These are phyloP conservation scores for Thielaviopsis populi DNA, from an alignment of 2,329 filamentous ascomycete genomes.

Conservation along the genomic window DNA sequence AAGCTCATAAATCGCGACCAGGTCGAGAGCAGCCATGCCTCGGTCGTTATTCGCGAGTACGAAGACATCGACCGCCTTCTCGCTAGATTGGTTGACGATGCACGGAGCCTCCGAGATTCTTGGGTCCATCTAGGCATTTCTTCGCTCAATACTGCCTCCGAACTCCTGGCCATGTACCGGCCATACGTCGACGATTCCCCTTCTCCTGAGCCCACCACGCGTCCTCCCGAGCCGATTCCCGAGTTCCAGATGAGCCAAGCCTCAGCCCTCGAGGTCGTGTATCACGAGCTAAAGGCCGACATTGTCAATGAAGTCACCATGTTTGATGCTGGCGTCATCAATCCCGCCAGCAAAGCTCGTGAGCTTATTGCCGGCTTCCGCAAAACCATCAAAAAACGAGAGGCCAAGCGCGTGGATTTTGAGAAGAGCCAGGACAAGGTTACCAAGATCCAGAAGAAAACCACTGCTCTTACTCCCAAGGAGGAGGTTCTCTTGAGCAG, in stretches of 20 bases:
- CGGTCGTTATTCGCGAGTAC: conserved; percentile 61
- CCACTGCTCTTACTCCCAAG: conserved; percentile 49
- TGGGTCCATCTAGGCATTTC: conserved; percentile 59
- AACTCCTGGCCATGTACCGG: conserved; percentile 60
- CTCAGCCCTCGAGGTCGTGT: conserved; percentile 48
- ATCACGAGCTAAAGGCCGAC: conserved; percentile 55
- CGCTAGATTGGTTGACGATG: conserved; percentile 59
- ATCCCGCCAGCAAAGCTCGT: conserved; percentile 53
- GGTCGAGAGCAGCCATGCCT: conserved; percentile 63
- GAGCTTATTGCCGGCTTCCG: conserved; percentile 55
- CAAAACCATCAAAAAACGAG: conserved; percentile 72
- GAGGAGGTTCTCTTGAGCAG: conserved; percentile 59
- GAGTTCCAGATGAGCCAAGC: conserved; percentile 48
- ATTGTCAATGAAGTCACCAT: conserved; percentile 53
- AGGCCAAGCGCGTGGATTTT: conserved; percentile 68
- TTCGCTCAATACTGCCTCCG: conserved; percentile 50
- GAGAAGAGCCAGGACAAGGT: conserved; percentile 61
- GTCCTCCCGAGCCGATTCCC: conserved; percentile 35
- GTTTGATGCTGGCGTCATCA: conserved; percentile 56
- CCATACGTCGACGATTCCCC: conserved; percentile 50
- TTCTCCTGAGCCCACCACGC: conserved; percentile 33
- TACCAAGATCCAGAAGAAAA: conserved; percentile 54
- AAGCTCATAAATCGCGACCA: conserved; percentile 52
- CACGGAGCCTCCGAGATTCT: conserved; percentile 61
- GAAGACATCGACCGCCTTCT: conserved; percentile 65